Evolutionary conservation across 1,284 basidiomycete genomes (phyloP).

Genomic region (Apiotrichum porosum): DNA sequence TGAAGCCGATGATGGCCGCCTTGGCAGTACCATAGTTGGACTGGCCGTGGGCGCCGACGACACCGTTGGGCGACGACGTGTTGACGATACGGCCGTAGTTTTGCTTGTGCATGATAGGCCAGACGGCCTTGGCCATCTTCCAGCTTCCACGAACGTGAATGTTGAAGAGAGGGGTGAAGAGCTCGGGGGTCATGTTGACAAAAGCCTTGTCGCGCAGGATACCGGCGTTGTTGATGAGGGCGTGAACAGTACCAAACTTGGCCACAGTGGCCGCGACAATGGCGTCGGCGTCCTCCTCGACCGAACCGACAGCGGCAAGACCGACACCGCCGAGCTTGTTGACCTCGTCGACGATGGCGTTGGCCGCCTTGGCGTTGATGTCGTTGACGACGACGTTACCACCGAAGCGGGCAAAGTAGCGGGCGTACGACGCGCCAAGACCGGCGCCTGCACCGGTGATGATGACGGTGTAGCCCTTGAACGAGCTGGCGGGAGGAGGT

Average conservation of each 20-base stretch:
- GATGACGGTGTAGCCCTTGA: constrained; percentile 85
- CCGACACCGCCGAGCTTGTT: constrained; percentile 87
- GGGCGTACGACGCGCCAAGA: constrained; percentile 84
- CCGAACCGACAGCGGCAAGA: constrained; percentile 77
- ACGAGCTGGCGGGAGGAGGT: constrained; percentile 66
- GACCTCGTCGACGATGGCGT: constrained; percentile 80
- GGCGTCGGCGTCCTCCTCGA: constrained; percentile 67
- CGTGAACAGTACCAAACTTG: constrained; percentile 82
- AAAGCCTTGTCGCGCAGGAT: constrained; percentile 91
- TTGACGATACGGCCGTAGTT: constrained; percentile 95
- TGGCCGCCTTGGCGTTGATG: constrained; percentile 77
- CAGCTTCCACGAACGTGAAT: constrained; percentile 77
- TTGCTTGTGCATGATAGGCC: constrained; percentile 96
- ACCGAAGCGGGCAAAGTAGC: constrained; percentile 84
- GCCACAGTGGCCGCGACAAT: constrained; percentile 85
- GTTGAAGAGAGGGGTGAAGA: constrained; percentile 89
- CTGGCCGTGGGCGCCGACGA: constrained; percentile 93
- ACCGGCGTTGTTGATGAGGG: constrained; percentile 91
- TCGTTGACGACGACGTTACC: constrained; percentile 98
- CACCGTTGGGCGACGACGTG: constrained; percentile 86
- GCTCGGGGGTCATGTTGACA: constrained; percentile 77
- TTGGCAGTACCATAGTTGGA: constrained; percentile 87
- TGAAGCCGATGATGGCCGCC: constrained; percentile 85
- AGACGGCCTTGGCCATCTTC: constrained; percentile 88
- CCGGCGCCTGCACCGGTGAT: constrained; percentile 92